Percentiles rank a stretch among this genome's conserved stretches.
These are phyloP conservation scores for Patellifolia procumbens DNA, from an alignment of 179 eudicot genomes.

Conservation along the genomic window DNA sequence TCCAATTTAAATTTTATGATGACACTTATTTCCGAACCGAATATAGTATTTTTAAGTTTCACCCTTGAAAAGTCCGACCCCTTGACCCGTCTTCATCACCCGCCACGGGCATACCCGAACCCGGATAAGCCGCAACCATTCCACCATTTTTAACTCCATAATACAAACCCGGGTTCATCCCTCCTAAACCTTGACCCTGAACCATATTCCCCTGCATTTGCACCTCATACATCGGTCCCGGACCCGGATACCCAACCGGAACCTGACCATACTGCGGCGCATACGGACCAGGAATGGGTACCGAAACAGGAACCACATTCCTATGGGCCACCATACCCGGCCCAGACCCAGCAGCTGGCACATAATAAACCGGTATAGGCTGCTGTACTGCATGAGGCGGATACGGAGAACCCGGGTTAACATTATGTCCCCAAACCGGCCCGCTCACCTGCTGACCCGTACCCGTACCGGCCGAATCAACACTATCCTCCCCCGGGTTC, in stretches of 20 bases:
- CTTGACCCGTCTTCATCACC: slow-evolving; percentile 49
- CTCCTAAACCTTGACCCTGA: slow-evolving; percentile 20
- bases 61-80: slow-evolving; percentile 29
- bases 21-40: not conserved
- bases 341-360: slow-evolving; percentile 40
- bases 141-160: slow-evolving; percentile 53
- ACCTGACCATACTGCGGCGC: slow-evolving; percentile 33
- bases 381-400: slow-evolving; percentile 38
- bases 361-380: slow-evolving; percentile 61
- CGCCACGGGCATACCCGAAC: slow-evolving; percentile 30
- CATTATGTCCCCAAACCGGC: slow-evolving; percentile 35
- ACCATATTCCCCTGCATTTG: slow-evolving; percentile 31
- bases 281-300: slow-evolving; percentile 29
- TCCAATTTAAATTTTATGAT: not conserved
- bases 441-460: slow-evolving; percentile 38
- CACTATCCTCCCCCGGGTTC: slow-evolving; percentile 25
- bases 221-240: slow-evolving; percentile 29
- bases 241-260: slow-evolving; percentile 19
- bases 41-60: not conserved
- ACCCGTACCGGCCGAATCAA: slow-evolving; percentile 28
- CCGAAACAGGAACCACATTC: slow-evolving; percentile 38
- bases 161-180: slow-evolving; percentile 25
- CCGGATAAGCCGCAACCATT: slow-evolving; percentile 39
- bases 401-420: slow-evolving; percentile 34
- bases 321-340: slow-evolving; percentile 32